A percentile compares a stretch with the other conserved stretches of the same genome.
Conservation (phyloP, 2,329 filamentous ascomycete genomes). For the Trichoderma sp. region DNA sequence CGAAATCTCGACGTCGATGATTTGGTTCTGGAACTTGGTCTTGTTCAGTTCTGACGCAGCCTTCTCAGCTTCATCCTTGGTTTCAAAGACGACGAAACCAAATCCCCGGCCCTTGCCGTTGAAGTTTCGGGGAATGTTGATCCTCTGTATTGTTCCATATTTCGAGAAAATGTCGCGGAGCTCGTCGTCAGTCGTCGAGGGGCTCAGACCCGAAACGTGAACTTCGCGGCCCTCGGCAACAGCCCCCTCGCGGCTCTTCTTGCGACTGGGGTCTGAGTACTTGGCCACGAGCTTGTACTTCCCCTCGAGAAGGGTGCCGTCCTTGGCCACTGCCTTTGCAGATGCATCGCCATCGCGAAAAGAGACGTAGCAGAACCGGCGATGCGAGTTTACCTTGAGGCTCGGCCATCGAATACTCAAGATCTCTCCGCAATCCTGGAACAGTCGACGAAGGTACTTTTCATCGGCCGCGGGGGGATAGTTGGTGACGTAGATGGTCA, state of each 20-base stretch:
- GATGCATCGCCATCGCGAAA: conserved; percentile 73
- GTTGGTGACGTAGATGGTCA: conserved; percentile 88
- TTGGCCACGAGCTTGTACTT: conserved; percentile 72
- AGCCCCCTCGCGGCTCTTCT: conserved; percentile 77
- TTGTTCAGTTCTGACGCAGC: conserved; percentile 71
- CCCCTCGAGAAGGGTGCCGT: conserved; percentile 70
- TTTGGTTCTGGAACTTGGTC: conserved; percentile 67
- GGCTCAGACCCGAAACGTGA: conserved; percentile 71
- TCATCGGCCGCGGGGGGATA: conserved; percentile 80
- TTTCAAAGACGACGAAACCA: conserved; percentile 77
- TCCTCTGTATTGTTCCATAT: conserved; percentile 72
- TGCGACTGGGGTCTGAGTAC: conserved; percentile 79
- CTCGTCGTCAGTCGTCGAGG: conserved; percentile 65
- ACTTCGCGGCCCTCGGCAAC: conserved; percentile 86
- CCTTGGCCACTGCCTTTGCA: conserved; percentile 69
- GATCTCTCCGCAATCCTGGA: conserved; percentile 76
- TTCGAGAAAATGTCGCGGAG: conserved; percentile 70
- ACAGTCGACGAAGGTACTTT: conserved; percentile 66
- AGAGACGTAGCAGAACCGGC: conserved; percentile 95
- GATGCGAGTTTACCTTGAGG: conserved; percentile 82
- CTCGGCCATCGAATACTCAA: conserved; percentile 87
- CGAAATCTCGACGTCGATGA: conserved; percentile 67
- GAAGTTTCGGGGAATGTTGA: conserved; percentile 70
- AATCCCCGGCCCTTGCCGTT: conserved; percentile 73
- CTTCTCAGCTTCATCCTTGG: conserved; percentile 66